phyloP scores from a whole-genome alignment of 1,284 basidiomycete genomes.

The Malassezia globosa region DNA sequence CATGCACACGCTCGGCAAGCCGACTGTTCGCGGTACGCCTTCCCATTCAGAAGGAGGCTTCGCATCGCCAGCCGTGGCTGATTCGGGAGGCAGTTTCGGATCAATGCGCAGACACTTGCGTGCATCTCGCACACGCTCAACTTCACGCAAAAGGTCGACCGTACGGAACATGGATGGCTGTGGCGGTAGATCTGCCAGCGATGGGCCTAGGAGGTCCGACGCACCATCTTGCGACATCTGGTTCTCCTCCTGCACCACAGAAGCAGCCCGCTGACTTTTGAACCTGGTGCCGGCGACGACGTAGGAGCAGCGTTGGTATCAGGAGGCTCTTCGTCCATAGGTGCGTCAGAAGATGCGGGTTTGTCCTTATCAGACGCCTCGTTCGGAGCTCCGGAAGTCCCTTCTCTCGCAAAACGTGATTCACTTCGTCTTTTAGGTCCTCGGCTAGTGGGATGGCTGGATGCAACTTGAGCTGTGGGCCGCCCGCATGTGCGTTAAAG shows the following conservation, averaged over 20 bases:
- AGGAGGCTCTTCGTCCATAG: background rate
- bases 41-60: conserved; percentile 8
- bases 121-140: conserved; percentile 76
- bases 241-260: conserved; percentile 2
- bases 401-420: conserved; percentile 32
- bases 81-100: conserved; percentile 42
- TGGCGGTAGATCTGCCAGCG: conserved; percentile 65
- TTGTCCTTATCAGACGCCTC: background rate
- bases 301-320: background rate
- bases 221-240: conserved; percentile 3
- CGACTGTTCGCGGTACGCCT: conserved; percentile 25
- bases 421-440: conserved; percentile 37
- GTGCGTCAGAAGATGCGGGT: background rate
- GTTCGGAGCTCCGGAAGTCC: too few species aligned
- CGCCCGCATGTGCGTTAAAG: conserved; percentile 38
- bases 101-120: conserved; percentile 45
- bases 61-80: conserved; percentile 2
- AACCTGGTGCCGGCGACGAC: too few species aligned
- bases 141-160: conserved; percentile 80
- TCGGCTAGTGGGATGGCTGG: conserved; percentile 35
- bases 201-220: conserved; percentile 51
- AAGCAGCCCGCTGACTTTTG: conserved; percentile 1
- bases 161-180: conserved; percentile 67
- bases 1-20: conserved; percentile 41
- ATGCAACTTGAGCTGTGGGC: conserved; percentile 42